Percentiles rank a stretch among this genome's conserved stretches.
Conservation (phyloP, 2,329 filamentous ascomycete genomes). For the Ophiostoma populinum region DNA sequence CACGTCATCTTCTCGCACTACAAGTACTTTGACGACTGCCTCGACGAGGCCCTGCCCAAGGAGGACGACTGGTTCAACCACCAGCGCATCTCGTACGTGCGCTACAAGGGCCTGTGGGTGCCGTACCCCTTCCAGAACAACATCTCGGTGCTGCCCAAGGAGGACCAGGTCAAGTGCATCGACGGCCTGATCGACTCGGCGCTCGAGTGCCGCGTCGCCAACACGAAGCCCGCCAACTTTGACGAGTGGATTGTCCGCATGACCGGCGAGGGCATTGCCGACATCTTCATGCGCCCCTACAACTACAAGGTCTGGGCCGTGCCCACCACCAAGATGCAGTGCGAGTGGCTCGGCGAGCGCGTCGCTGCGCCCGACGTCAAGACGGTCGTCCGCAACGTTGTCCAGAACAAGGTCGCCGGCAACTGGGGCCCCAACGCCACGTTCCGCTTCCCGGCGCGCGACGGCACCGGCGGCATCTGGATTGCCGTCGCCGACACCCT, state of each 20-base stretch:
- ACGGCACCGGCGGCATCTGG: slow-evolving; percentile 97
- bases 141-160: slow-evolving; percentile 93
- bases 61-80: slow-evolving; percentile 94
- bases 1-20: slow-evolving; percentile 99
- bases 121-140: slow-evolving; percentile 99
- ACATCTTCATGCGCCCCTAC: slow-evolving; percentile 98
- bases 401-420: slow-evolving; percentile 87
- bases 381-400: slow-evolving; percentile 80
- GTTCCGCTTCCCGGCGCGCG: slow-evolving; percentile 91
- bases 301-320: slow-evolving; percentile 99
- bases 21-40: slow-evolving; percentile 99
- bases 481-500: slow-evolving; percentile 89
- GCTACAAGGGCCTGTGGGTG: slow-evolving; percentile 92
- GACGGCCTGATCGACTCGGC: slow-evolving; percentile 94
- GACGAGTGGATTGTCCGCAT: slow-evolving; percentile 96
- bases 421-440: slow-evolving; percentile 98
- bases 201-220: slow-evolving; percentile 68
- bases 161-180: slow-evolving; percentile 87
- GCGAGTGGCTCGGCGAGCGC: slow-evolving; percentile 93
- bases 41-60: slow-evolving; percentile 89
- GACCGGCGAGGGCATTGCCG: slow-evolving; percentile 74
- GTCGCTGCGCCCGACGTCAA: slow-evolving; percentile 95
- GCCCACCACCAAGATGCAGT: slow-evolving; percentile 99
- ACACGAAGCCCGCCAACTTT: slow-evolving; percentile 87
- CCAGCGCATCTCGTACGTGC: slow-evolving; percentile 97